Percentiles rank a stretch among this genome's conserved stretches.
These are phyloP conservation scores for Metroxylon sagu DNA, from an alignment of 176 grass and related monocot genomes.

Conservation along the genomic window DNA sequence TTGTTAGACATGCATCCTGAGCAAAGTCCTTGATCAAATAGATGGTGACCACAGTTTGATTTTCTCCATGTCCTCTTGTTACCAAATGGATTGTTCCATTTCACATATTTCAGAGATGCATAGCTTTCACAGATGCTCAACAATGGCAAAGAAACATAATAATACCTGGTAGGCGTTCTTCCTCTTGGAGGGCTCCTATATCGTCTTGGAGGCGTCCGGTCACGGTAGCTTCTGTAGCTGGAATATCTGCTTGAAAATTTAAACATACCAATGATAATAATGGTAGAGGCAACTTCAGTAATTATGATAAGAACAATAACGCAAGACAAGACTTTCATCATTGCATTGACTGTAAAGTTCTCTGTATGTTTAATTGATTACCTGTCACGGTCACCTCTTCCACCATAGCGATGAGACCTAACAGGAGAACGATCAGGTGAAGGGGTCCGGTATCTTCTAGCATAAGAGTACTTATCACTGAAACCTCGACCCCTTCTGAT, in stretches of 20 bases:
- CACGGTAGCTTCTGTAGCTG: conserved; percentile 46
- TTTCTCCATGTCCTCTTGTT: too few species aligned
- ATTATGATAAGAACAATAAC: not conserved
- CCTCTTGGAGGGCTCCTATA: conserved; percentile 83
- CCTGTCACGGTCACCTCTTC: conserved; percentile 72
- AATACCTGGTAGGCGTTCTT: conserved; percentile 65
- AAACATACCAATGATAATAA: not conserved
- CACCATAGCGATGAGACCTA: conserved; percentile 54
- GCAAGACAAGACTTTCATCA: too few species aligned
- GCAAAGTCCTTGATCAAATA: too few species aligned
- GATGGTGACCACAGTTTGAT: too few species aligned
- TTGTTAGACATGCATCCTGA: too few species aligned
- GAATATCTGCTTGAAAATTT: conserved; percentile 16
- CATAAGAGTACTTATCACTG: conserved; percentile 83
- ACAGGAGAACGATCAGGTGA: conserved; percentile 61
- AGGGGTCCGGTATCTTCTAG: conserved; percentile 88
- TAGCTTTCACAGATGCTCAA: too few species aligned
- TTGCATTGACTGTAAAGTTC: not conserved
- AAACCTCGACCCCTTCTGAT: conserved; percentile 82
- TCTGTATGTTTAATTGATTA: conserved; percentile 21
- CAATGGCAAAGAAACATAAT: not conserved
- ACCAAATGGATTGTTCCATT: too few species aligned
- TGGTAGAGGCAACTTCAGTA: not conserved
- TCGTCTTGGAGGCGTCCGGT: conserved; percentile 75
- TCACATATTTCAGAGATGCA: too few species aligned